Base-by-base conservation (phyloP, 805 yeast species). In the Candida arabinofermentans region DNA sequence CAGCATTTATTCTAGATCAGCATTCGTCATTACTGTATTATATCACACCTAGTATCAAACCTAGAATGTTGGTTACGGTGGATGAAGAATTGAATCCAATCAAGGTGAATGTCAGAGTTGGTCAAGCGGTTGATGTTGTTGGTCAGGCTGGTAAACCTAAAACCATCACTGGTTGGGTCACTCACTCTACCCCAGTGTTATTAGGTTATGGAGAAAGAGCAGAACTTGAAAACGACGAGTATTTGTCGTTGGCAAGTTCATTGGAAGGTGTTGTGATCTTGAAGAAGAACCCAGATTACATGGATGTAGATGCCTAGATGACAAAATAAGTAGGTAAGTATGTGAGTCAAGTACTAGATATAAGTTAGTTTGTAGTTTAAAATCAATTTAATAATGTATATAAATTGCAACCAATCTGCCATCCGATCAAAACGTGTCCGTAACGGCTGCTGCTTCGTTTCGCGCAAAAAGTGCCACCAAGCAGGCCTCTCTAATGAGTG, bases 81-180 rank as follows among this genome's bases (percentile, higher is more conserved):
- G 96, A 91, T 63, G 96, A 90, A 62, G 80, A 84, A 23, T 77
- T 91, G 63, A 80, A 89, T 53, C 96, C 96, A 27, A 69, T 93
- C 48, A 91, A 91, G 71, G 98, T 93, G 8, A 91, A 88, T 52
- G 99, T 93, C 8, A 79, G 99, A 60, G 98, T 93, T 24, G 99
- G 99, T 48, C 97, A 91, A 68, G 98, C 99, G 6, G 98, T 93
- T 23, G 99, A 93, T 62, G 88, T 90, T 30, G 98, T 93, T 48
- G 99, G 99, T 26, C 98, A 91, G 65, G 99, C 98, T 0, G 99
- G 99, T 69, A 88, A 87, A 55, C 99, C 99, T 37, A 93, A 93
- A 72, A 90, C 97, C 10, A 93, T 93, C 36, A 93, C 99, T 4
- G 99, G 99, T 27, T 93, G 99, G 99, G 98, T 93, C 17, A 93